Conservation (phyloP, 208 protist species). For the Tritrichomonas foetus region DNA sequence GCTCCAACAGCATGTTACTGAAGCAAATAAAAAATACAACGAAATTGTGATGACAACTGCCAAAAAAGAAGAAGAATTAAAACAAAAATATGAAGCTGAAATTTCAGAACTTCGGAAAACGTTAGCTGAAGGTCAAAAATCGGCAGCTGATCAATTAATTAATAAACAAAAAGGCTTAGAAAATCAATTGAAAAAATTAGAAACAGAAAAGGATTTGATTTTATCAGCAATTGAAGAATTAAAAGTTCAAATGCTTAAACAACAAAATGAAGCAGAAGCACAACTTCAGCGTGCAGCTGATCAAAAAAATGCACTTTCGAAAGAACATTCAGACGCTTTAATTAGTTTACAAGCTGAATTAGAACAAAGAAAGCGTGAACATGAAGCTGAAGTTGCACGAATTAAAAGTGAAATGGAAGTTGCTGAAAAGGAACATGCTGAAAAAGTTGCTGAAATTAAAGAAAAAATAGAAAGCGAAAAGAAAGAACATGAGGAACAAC, state of each 20-base stretch:
- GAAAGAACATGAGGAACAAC: background rate
- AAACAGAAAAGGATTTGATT: background rate
- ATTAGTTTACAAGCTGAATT: background rate
- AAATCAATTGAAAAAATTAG: background rate
- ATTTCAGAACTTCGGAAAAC: background rate
- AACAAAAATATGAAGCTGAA: background rate
- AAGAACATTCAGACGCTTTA: background rate
- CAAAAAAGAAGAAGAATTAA: background rate
- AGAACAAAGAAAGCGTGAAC: background rate
- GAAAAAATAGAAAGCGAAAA: background rate
- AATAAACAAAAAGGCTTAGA: background rate
- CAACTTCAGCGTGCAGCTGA: background rate
- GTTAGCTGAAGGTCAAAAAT: background rate
- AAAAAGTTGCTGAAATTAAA: background rate
- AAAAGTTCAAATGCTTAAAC: background rate
- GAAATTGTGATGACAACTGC: background rate
- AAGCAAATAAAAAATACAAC: constrained; percentile 12
- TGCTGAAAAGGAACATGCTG: background rate
- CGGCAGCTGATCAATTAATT: background rate
- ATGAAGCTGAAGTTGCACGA: background rate
- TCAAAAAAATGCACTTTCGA: background rate
- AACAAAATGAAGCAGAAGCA: background rate
- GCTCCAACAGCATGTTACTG: background rate
- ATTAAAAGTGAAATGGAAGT: background rate
- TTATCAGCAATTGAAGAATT: background rate